Percentiles rank a stretch among this genome's conserved stretches.
phyloP scores from a whole-genome alignment of 805 yeast genomes.

The Wickerhamomyces queroliae region DNA sequence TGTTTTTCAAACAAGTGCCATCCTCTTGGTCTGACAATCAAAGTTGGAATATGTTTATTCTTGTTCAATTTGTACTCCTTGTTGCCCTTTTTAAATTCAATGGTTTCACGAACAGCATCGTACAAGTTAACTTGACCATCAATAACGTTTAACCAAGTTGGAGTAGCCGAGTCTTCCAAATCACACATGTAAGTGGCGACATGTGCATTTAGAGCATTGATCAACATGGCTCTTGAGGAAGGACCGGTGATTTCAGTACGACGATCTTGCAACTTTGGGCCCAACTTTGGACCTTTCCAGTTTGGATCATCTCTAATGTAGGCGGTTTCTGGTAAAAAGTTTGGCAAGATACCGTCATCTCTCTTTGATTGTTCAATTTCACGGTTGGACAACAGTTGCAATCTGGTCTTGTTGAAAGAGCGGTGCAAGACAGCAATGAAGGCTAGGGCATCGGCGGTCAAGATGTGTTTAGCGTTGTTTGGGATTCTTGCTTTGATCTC shows the following conservation, averaged over 20 bases:
- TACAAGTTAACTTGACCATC: slow-evolving; percentile 77
- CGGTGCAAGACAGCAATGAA: slow-evolving; percentile 71
- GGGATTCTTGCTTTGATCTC: slow-evolving; percentile 30
- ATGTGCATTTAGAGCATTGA: slow-evolving; percentile 71
- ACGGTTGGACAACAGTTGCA: slow-evolving; percentile 55
- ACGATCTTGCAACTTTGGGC: slow-evolving; percentile 69
- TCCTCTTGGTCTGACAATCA: slow-evolving; percentile 84
- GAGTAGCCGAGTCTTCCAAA: slow-evolving; percentile 80
- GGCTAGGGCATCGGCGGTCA: slow-evolving; percentile 48
- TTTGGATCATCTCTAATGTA: slow-evolving; percentile 64
- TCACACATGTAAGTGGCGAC: slow-evolving; percentile 85
- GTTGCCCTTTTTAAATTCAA: slow-evolving; percentile 44
- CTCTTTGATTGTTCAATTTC: slow-evolving; percentile 52
- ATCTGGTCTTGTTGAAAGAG: slow-evolving; percentile 59
- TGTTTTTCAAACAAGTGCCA: slow-evolving; percentile 82
- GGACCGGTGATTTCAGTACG: slow-evolving; percentile 85
- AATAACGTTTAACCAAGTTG: slow-evolving; percentile 75
- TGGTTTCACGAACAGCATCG: slow-evolving; percentile 68
- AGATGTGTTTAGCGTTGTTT: slow-evolving; percentile 31
- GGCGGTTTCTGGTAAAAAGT: slow-evolving; percentile 63
- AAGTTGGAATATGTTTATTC: slow-evolving; percentile 60
- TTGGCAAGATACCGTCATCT: slow-evolving; percentile 57
- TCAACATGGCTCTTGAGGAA: slow-evolving; percentile 77
- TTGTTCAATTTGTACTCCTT: slow-evolving; percentile 22
- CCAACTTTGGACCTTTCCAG: slow-evolving; percentile 72